phyloP scores from a whole-genome alignment of 257 asterid genomes.

The Solanum pinnatisectum region DNA sequence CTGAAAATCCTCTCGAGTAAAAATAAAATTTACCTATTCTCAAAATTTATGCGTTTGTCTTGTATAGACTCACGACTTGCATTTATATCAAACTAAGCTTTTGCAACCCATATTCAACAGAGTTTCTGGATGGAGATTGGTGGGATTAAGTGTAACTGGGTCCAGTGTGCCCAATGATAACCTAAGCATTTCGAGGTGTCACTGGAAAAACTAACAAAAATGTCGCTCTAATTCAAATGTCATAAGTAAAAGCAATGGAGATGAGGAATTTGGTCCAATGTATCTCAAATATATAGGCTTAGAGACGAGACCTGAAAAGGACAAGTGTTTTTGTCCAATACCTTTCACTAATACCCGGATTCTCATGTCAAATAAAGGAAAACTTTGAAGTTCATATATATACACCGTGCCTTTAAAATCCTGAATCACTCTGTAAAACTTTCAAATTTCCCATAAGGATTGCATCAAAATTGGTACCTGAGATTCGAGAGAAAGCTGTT shows the following conservation, averaged over 20 bases:
- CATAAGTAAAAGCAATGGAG: background rate
- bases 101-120: background rate
- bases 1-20: background rate
- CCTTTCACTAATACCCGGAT: background rate
- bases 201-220: background rate
- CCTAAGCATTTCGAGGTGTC: background rate
- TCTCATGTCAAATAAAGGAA: background rate
- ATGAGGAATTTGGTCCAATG: background rate
- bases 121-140: background rate
- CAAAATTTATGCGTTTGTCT: background rate
- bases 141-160: background rate
- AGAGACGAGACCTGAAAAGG: background rate
- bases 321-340: background rate
- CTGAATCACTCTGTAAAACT: background rate
- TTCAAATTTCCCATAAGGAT: background rate
- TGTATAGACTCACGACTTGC: background rate
- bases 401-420: background rate
- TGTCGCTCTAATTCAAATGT: background rate
- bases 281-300: background rate
- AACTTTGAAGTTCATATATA: background rate
- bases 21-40: background rate
- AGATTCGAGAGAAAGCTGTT: constrained; percentile 2
- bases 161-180: background rate
- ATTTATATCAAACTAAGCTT: background rate
- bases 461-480: background rate